Evolutionary conservation across 1,284 basidiomycete genomes (phyloP).

Genomic region (Ustilago nuda): DNA sequence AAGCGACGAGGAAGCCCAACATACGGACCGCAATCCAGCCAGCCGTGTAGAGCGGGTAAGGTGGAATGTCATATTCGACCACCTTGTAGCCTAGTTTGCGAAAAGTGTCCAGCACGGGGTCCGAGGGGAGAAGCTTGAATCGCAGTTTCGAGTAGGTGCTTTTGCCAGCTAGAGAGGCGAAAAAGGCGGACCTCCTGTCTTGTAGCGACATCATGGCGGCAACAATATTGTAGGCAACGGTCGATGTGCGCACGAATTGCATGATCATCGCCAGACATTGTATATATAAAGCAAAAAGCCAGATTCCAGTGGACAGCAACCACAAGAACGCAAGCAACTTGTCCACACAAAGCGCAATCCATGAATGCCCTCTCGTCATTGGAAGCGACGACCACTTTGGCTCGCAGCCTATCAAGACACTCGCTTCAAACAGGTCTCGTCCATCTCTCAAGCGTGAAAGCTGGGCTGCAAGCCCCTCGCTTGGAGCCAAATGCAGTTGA

Average conservation of each 20-base stretch:
- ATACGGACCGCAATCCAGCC: conserved; percentile 45
- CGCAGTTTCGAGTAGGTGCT: conserved; percentile 48
- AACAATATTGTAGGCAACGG: not conserved
- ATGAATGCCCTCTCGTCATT: not conserved
- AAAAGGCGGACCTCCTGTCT: conserved; percentile 31
- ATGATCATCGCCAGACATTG: not conserved
- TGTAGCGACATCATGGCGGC: conserved; percentile 28
- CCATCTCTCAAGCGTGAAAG: conserved; percentile 14
- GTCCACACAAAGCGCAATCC: no score
- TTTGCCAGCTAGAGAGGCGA: conserved; percentile 31
- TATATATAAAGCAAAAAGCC: conserved; percentile 1
- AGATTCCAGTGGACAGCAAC: not conserved
- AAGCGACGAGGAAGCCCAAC: conserved; percentile 55
- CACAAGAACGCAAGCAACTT: not conserved
- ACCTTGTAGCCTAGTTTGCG: conserved; percentile 42
- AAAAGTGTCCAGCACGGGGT: conserved; percentile 36
- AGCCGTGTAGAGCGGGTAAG: conserved; percentile 49
- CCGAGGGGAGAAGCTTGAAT: conserved; percentile 49
- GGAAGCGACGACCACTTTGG: not conserved
- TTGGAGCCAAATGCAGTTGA: not conserved
- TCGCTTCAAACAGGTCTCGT: not conserved
- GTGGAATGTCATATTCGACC: conserved; percentile 60
- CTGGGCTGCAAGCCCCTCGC: not conserved
- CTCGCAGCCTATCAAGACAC: conserved; percentile 14
- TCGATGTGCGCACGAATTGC: not conserved